These are phyloP conservation scores for Huntiella omanensis DNA, from an alignment of 2,329 filamentous ascomycete species.

Conservation along the genomic window DNA sequence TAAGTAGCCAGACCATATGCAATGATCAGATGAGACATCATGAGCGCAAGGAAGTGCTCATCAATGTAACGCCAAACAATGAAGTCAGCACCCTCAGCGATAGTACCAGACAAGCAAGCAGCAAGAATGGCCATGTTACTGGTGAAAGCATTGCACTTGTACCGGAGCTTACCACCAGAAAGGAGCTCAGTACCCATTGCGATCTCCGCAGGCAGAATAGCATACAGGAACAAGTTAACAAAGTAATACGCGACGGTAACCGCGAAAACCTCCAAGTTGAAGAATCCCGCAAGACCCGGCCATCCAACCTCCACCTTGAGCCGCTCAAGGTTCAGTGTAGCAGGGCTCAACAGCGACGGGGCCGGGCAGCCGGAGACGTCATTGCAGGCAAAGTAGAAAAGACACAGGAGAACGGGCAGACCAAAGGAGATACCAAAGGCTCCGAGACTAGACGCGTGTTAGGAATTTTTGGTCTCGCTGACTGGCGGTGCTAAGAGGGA, in stretches of 20 bases:
- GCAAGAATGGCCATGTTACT: slow-evolving; percentile 57
- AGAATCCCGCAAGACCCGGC: slow-evolving; percentile 55
- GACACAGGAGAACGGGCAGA: slow-evolving; percentile 60
- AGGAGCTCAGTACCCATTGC: slow-evolving; percentile 50
- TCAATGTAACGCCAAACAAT: slow-evolving; percentile 82
- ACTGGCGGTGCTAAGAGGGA: background rate
- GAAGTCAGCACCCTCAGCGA: slow-evolving; percentile 61
- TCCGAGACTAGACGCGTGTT: slow-evolving; percentile 38
- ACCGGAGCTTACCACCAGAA: slow-evolving; percentile 57
- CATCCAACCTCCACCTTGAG: slow-evolving; percentile 70
- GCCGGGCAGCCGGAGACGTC: slow-evolving; percentile 81
- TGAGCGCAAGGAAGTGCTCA: slow-evolving; percentile 73
- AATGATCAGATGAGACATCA: slow-evolving; percentile 68
- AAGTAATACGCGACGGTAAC: slow-evolving; percentile 62
- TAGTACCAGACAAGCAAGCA: slow-evolving; percentile 55
- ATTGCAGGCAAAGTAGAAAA: slow-evolving; percentile 75
- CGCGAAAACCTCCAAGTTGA: slow-evolving; percentile 48
- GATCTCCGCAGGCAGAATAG: slow-evolving; percentile 56
- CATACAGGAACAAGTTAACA: slow-evolving; percentile 55
- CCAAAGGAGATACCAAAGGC: slow-evolving; percentile 62
- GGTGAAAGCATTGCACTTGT: slow-evolving; percentile 62
- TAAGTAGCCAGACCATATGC: slow-evolving; percentile 54
- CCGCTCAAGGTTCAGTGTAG: slow-evolving; percentile 48
- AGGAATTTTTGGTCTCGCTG: slow-evolving; percentile 2
- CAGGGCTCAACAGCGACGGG: slow-evolving; percentile 57